Evolutionary conservation across 768 basidiomycete genomes (phyloP), one percentile per base, ranked within the genome.

Genomic region (Lyophyllum decastes): DNA sequence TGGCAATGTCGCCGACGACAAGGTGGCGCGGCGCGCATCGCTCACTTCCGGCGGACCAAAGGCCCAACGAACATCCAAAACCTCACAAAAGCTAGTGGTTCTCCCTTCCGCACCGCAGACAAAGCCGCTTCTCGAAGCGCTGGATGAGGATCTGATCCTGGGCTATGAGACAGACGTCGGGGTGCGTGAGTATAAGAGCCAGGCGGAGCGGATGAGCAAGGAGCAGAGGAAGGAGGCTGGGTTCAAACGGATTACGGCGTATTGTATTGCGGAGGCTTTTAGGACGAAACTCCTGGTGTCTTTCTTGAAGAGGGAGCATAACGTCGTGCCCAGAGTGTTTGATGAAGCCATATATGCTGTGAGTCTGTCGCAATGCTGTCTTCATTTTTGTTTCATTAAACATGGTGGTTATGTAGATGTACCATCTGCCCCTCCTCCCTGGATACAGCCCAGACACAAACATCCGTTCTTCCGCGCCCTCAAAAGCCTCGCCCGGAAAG

Each of bases 311-410:
- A 78, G 95, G 51, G 95, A 98, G 68, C 95, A 98, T 69, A 96
- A 95, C 54, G 94, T 95, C 11, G 79, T 75, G 10, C 93, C 88
- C 1, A 79, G 95, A 58, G 82, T 93, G 0, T 98, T 93, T 63
- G 95, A 97, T 69, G 95, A 98, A 73, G 95, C 94, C 0, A 73
- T 96, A 59, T 97, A 97, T 76, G 90, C 87, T 55, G 95, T 95
- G 60, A 75, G 92, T 81, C 14, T 11, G 6, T 16, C 26, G n/a
- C 24, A 47, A 25, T 43, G 61, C 16, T 25, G 19, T 16, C 47
- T 52, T 9, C 22, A 17, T 53, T 10, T 57, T 30, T 49, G 52
- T 57, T 46, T 47, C 5, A 41, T 17, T 54, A 51, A 58, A 60
- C 21, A 45, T 62, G 21, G 38, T 56, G 49, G 44, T 55, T 19